Base-by-base conservation (phyloP, 495 filamentous ascomycete genomes). In the Penicillium taxi region DNA sequence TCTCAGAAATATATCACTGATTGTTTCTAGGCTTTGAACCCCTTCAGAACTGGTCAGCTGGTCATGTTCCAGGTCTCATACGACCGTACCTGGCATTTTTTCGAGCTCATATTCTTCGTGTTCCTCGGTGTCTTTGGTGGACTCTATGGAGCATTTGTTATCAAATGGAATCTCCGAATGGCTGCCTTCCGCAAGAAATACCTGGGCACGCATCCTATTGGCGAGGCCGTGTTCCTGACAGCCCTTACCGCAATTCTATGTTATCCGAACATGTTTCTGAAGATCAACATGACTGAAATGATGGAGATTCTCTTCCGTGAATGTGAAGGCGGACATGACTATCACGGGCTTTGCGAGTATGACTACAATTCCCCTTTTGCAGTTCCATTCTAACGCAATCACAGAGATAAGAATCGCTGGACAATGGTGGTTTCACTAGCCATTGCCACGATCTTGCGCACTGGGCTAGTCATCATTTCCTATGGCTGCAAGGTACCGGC, bases 21-120 rank as follows among this genome's bases (percentile, higher is more conserved):
- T 50, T 29, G 35, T 5, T 14, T 9, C 7, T 30, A 69, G 61
- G 85, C 84, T 23, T 93, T 98, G 84, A 98, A 98, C 50, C 91
- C 91, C 21, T 98, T 98, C 56, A 70, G 91, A 36, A 98, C 91
- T 2, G 91, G 91, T n/a, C 93, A 96, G 50, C 73, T 98, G 25
- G 91, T 98, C 73, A 98, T 98, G 91, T 98, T 98, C 63, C 86
- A 94, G 53, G 91, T 98, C 48, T 76, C 75, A 48, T 98, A 98
- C 55, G 93, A 98, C 61, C 82, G 93, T 13, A 80, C 80, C 3
- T 98, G 91, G 91, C 91, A 98, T 59, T 94, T 94, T 52, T 98
- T 98, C 47, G 91, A 98, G 58, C 68, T 93, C 1, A 64, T 95
- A 11, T 96, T 96, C 56, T 98, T 91, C 55, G 77, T 94, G 34